Evolutionary conservation across 257 asterid species (phyloP), one percentile per base, ranked within the genome.

Genomic region (Solanum sitiens): DNA sequence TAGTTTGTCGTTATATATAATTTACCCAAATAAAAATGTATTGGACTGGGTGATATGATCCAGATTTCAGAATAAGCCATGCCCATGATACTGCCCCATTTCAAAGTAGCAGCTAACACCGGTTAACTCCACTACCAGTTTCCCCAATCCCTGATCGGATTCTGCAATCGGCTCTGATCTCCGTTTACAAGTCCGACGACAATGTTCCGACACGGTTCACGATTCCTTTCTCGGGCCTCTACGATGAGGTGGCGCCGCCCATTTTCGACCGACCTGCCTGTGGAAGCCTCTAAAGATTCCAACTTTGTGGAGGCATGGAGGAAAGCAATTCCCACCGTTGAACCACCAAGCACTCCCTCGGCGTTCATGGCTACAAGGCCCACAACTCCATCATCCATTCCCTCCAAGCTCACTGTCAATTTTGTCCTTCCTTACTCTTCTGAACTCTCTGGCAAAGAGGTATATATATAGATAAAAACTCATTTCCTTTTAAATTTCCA

Each of bases 351-450:
- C 85, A 94, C 95, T 30, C 94, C 95, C 15, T 89, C 93, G n/a
- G 88, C 95, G 0, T 95, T 88, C 90, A 95, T 94, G 98, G 20
- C 75, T 2, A 92, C 95, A 32, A 96, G 98, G 25, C 98, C 95
- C 7, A 93, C 94, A 4, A 91, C 93, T 15, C 96, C 98, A 7
- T 87, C 95, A 63, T 90, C 96, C 13, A 94, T 96, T 53, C 98
- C 98, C 13, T 88, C 98, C 0, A 95, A 96, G 89, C 98, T 95
- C 91, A 96, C 98, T 9, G 92, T 95, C 91, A 96, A 96, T 87
- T 89, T 96, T 71, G 98, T 94, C 84, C 98, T 96, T 86, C 98
- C 98, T 35, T 95, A 95, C 84, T 90, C 91, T 33, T 92, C 98
- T 25, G 67, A 91, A 30, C 92, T 92, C 77, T 82, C 93, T 56